phyloP scores from a whole-genome alignment of 1,284 basidiomycete species.

The Ceratobasidium sp. region DNA sequence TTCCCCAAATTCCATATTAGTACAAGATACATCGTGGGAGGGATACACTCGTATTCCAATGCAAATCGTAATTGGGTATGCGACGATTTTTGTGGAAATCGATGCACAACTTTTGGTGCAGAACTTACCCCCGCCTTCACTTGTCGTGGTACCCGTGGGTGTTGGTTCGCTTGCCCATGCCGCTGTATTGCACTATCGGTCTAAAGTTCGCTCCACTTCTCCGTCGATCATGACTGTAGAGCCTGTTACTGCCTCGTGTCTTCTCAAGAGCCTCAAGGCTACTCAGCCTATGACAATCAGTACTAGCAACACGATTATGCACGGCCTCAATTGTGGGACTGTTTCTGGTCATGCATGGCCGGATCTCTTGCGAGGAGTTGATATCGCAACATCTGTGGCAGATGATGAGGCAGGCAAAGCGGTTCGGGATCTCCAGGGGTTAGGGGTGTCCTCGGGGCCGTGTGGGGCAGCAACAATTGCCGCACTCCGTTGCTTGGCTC shows the following conservation, averaged over 20 bases:
- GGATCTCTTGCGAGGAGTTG: slow-evolving; percentile 32
- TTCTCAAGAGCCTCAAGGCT: slow-evolving; percentile 24
- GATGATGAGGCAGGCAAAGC: slow-evolving; percentile 36
- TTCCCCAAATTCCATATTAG: slow-evolving; percentile 20
- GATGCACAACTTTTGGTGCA: slow-evolving; percentile 30
- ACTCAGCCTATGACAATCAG: slow-evolving; percentile 25
- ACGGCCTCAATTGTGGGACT: slow-evolving; percentile 42
- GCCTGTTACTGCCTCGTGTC: slow-evolving; percentile 38
- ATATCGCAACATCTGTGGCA: slow-evolving; percentile 27
- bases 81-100: slow-evolving; percentile 39
- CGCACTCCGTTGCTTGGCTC: neutral
- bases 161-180: slow-evolving; percentile 42
- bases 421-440: slow-evolving; percentile 25
- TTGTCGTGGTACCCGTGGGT: slow-evolving; percentile 39
- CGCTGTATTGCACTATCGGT: slow-evolving; percentile 38
- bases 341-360: slow-evolving; percentile 40
- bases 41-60: slow-evolving; percentile 37
- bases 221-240: slow-evolving; percentile 39
- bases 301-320: slow-evolving; percentile 39
- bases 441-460: slow-evolving; percentile 36
- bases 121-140: neutral
- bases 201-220: neutral
- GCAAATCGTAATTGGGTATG: slow-evolving; percentile 41
- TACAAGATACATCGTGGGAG: slow-evolving; percentile 41
- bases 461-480: slow-evolving; percentile 41